Base-by-base conservation (phyloP, 192 early-diverging fungal species). In the Backusella morwellensis region DNA sequence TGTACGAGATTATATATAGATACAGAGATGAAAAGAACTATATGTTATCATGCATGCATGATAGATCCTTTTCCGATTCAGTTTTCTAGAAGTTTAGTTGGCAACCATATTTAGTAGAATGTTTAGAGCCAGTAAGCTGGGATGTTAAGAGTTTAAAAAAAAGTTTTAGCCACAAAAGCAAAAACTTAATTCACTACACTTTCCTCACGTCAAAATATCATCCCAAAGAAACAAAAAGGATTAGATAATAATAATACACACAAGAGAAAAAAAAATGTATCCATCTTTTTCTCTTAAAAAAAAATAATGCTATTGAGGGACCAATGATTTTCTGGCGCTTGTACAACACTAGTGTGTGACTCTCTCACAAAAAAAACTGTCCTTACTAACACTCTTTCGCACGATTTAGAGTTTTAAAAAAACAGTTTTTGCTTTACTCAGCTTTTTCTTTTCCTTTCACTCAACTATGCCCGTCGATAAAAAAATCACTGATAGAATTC, bases 401-500 rank as follows among this genome's bases (percentile, higher is more conserved):
- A 59, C 56, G 56, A 59, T 59, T 59, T 9, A 59, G 4, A 9
- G n/a, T 12, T 59, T 59, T 14, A 15, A 17, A 15, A 44, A 59
- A 59, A 59, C 2, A 21, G 19, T 56, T 56, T 9, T 26, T 52
- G 1, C n/a, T 59, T 59, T 59, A 59, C 21, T 29, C 56, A 59
- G 21, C 56, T 59, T 72, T 72, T 40, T 34, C 41, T 36, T 72
- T 9, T 59, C 36, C 3, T 73, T 73, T 4, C 19, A 15, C 14
- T 73, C 23, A 8, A 56, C 38, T 41, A 74, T 40, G 42, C 2
- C 26, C 14, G 36, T 15, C 7, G 35, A 40, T 19, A 63, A 66
- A 66, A 68, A 35, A 38, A 15, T 29, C n/a, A 75, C 42, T 12
- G 26, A 63, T 75, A 75, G 75, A 47, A 32, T 75, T 2, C 50